These are phyloP conservation scores for Pyricularia grisea DNA, from an alignment of 2,329 filamentous ascomycete genomes.

Conservation along the genomic window DNA sequence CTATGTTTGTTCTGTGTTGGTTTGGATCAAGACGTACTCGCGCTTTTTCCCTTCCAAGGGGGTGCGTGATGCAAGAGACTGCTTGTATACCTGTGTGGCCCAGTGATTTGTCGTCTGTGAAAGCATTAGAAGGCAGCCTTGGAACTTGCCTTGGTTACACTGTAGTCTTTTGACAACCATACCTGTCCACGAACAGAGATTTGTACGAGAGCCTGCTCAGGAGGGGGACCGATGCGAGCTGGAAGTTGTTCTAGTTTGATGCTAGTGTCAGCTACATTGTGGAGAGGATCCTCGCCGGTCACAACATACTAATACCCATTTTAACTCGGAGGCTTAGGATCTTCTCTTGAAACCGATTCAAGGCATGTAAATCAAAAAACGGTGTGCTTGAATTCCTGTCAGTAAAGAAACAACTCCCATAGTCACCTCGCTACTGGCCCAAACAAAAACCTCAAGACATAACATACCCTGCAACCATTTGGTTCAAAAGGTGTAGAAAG, in stretches of 20 bases:
- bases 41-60: conserved; percentile 30
- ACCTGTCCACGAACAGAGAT: neutral
- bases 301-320: conserved; percentile 31
- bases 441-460: neutral
- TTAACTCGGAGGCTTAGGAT: conserved; percentile 42
- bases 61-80: conserved; percentile 40
- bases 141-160: neutral
- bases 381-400: conserved; percentile 27
- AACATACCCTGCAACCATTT: conserved; percentile 39
- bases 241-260: neutral
- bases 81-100: conserved; percentile 51
- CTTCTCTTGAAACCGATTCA: conserved; percentile 38
- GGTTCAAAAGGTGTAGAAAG: conserved; percentile 38
- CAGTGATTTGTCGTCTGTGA: conserved; percentile 32
- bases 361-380: conserved; percentile 44
- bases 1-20: neutral
- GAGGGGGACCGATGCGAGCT: conserved; percentile 11
- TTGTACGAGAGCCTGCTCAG: conserved; percentile 7
- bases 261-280: neutral
- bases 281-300: neutral
- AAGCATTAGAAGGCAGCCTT: conserved; percentile 4
- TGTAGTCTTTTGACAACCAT: neutral
- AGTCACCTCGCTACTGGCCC: neutral
- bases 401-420: conserved; percentile 5
- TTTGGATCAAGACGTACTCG: neutral